phyloP scores from a whole-genome alignment of 495 filamentous ascomycete species.

The Penicillium bialowiezense region DNA sequence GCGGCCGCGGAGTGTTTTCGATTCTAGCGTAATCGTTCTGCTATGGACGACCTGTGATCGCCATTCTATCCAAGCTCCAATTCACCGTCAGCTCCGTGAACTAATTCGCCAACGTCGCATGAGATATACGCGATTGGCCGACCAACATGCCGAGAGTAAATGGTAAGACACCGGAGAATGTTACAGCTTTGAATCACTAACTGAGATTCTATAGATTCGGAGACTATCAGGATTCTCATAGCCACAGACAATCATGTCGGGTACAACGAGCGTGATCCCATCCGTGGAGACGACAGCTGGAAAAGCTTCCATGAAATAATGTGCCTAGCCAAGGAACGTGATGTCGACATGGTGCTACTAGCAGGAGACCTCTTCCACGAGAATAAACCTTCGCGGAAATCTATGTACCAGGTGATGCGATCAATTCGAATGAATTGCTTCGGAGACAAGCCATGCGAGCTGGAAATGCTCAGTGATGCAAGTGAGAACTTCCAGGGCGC shows the following conservation, averaged over 20 bases:
- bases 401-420: slow-evolving; percentile 97
- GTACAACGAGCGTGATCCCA: slow-evolving; percentile 87
- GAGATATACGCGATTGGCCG: neutral
- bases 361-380: slow-evolving; percentile 97
- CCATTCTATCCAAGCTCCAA: neutral
- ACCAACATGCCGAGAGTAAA: slow-evolving; percentile 25
- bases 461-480: slow-evolving; percentile 92
- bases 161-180: slow-evolving; percentile 13
- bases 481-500: slow-evolving; percentile 81
- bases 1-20: too few relatives aligned
- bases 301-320: slow-evolving; percentile 94
- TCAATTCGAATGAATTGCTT: slow-evolving; percentile 89
- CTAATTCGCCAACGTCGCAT: neutral
- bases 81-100: neutral
- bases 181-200: neutral
- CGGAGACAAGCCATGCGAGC: slow-evolving; percentile 90
- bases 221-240: slow-evolving; percentile 93
- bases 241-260: slow-evolving; percentile 97
- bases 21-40: neutral
- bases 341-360: slow-evolving; percentile 95
- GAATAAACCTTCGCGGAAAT: slow-evolving; percentile 93
- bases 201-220: slow-evolving; percentile 52
- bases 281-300: slow-evolving; percentile 96
- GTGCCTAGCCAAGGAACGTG: slow-evolving; percentile 78
- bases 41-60: neutral